phyloP scores from a whole-genome alignment of 2,329 filamentous ascomycete species.

The Colletotrichum agaves region DNA sequence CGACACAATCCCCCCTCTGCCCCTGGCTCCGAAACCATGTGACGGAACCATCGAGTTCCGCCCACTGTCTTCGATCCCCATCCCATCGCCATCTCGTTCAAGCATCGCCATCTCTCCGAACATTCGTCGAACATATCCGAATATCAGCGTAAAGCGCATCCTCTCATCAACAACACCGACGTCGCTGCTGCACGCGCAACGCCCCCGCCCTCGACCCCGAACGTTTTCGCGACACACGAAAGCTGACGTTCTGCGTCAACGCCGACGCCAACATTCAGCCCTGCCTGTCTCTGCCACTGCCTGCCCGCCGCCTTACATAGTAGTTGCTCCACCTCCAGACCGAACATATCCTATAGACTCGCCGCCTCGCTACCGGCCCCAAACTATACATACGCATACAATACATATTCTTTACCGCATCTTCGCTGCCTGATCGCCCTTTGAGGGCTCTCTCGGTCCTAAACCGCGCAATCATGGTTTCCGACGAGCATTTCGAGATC shows the following conservation, averaged over 20 bases:
- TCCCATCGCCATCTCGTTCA: slow-evolving; percentile 24
- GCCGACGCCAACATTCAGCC: slow-evolving; percentile 13
- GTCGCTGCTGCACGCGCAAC: slow-evolving; percentile 11
- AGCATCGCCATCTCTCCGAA: neutral
- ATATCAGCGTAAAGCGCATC: slow-evolving; percentile 2
- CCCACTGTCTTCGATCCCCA: slow-evolving; percentile 31
- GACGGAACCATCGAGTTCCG: slow-evolving; percentile 37
- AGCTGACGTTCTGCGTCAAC: slow-evolving; percentile 32
- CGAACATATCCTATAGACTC: slow-evolving; percentile 33
- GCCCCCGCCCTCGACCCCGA: neutral
- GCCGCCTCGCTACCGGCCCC: slow-evolving; percentile 29
- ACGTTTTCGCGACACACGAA: slow-evolving; percentile 9
- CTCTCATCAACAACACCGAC: slow-evolving; percentile 1
- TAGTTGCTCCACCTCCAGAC: slow-evolving; percentile 33
- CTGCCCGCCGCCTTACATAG: slow-evolving; percentile 32
- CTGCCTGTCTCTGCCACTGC: slow-evolving; percentile 17
- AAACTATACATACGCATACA: slow-evolving; percentile 30
- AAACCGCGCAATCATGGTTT: slow-evolving; percentile 74
- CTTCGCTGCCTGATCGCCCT: slow-evolving; percentile 19
- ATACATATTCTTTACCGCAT: slow-evolving; percentile 28
- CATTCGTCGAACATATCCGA: slow-evolving; percentile 3
- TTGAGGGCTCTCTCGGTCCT: slow-evolving; percentile 20
- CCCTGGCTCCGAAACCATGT: slow-evolving; percentile 38
- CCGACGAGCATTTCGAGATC: slow-evolving; percentile 91
- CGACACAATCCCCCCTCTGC: slow-evolving; percentile 32